A percentile compares a stretch with the other conserved stretches of the same genome.
These are phyloP conservation scores for Ceratocystis lukuohia DNA, from an alignment of 2,329 filamentous ascomycete species.

Conservation along the genomic window DNA sequence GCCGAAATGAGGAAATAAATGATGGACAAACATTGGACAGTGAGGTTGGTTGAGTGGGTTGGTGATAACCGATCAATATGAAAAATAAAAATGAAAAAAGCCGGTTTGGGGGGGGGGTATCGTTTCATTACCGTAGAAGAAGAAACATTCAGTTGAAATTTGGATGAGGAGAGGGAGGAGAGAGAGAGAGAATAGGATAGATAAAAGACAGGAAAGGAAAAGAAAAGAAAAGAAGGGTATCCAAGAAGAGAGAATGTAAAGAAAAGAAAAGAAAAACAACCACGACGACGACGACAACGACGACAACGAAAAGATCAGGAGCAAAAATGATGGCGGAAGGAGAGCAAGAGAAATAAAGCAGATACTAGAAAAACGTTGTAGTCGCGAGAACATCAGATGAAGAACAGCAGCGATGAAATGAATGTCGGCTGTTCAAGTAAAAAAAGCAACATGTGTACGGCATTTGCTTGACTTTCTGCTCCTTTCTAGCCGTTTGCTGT, in stretches of 20 bases:
- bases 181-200: neutral
- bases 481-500: too few relatives aligned
- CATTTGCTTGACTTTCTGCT: too few relatives aligned
- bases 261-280: neutral
- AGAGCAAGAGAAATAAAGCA: neutral
- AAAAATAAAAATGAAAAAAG: neutral
- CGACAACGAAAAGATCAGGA: neutral
- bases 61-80: neutral
- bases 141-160: slow-evolving; percentile 3
- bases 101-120: neutral
- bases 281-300: neutral
- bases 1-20: neutral
- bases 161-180: neutral
- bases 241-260: slow-evolving; percentile 8
- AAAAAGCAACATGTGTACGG: too few relatives aligned
- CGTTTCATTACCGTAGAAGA: slow-evolving; percentile 11
- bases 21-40: neutral
- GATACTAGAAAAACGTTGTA: neutral
- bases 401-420: too few relatives aligned
- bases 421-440: too few relatives aligned
- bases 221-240: slow-evolving; percentile 2
- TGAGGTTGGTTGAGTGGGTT: neutral
- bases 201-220: neutral
- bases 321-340: neutral
- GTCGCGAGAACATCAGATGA: too few relatives aligned